Evolutionary conservation across 805 yeast genomes (phyloP).

Genomic region (Yarrowia sp.): DNA sequence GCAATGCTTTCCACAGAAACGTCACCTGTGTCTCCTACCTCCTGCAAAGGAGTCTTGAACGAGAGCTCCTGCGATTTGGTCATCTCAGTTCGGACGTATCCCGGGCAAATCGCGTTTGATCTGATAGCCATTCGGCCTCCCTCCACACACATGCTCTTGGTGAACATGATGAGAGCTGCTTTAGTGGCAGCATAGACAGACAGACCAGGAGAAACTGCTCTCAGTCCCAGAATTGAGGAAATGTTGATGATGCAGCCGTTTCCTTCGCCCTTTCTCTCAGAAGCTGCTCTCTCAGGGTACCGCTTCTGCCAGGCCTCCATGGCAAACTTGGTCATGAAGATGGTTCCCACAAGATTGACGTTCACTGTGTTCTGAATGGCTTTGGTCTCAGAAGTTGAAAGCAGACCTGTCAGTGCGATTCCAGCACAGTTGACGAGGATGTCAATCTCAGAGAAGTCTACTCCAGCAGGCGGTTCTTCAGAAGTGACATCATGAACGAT

Average conservation of each 20-base stretch:
- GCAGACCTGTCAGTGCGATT: constrained; percentile 52
- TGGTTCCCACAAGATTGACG: constrained; percentile 61
- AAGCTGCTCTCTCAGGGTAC: constrained; percentile 28
- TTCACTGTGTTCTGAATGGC: constrained; percentile 49
- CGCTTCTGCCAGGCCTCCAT: constrained; percentile 50
- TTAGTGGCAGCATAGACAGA: constrained; percentile 68
- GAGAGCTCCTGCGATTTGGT: constrained; percentile 26
- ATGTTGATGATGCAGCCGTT: constrained; percentile 54
- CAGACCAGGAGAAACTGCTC: constrained; percentile 52
- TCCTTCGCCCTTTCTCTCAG: neutral
- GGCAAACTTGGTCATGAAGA: constrained; percentile 54
- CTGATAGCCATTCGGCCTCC: constrained; percentile 51
- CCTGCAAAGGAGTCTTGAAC: constrained; percentile 26
- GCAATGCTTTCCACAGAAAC: constrained; percentile 31
- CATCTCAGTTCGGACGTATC: constrained; percentile 67
- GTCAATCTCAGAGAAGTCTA: constrained; percentile 34
- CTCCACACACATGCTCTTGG: constrained; percentile 59
- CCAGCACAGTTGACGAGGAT: constrained; percentile 61
- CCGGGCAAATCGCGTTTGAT: constrained; percentile 68
- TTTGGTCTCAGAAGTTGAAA: constrained; percentile 43
- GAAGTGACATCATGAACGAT: constrained; percentile 4
- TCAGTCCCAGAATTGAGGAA: constrained; percentile 59
- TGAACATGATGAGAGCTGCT: constrained; percentile 64
- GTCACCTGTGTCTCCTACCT: constrained; percentile 25
- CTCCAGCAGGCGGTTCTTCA: neutral